These are phyloP conservation scores for Pyrenula aspistea DNA, from an alignment of 495 filamentous ascomycete species.

Conservation along the genomic window DNA sequence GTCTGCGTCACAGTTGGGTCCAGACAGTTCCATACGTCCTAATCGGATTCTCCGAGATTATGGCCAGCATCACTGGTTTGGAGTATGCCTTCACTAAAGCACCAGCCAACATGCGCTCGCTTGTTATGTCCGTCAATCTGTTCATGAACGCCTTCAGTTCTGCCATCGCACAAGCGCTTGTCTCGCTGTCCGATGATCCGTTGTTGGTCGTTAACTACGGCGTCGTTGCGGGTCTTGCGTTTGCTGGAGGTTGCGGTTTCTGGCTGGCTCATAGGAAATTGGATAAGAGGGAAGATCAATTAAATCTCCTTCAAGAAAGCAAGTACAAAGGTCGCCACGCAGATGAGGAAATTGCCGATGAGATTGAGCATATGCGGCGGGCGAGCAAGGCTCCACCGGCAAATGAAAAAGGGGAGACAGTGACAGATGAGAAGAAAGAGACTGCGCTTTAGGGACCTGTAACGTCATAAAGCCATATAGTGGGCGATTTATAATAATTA, in stretches of 20 bases:
- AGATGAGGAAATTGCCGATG: neutral
- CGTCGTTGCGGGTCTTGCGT: slow-evolving; percentile 47
- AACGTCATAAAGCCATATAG: too few species aligned
- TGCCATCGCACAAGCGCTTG: slow-evolving; percentile 58
- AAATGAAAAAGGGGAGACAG: too few species aligned
- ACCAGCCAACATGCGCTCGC: slow-evolving; percentile 62
- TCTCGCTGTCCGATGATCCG: slow-evolving; percentile 53
- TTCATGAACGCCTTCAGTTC: slow-evolving; percentile 60
- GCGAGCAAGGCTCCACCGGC: neutral
- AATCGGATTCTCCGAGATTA: slow-evolving; percentile 62
- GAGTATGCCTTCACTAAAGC: slow-evolving; percentile 75
- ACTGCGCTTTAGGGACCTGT: neutral
- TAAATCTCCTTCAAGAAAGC: slow-evolving; percentile 36
- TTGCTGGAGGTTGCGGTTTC: slow-evolving; percentile 47
- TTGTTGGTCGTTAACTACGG: slow-evolving; percentile 55
- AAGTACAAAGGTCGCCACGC: slow-evolving; percentile 13
- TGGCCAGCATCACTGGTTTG: slow-evolving; percentile 51
- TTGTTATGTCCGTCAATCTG: slow-evolving; percentile 55
- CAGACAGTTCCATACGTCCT: slow-evolving; percentile 55
- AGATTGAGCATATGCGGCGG: neutral
- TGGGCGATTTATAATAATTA: too few species aligned
- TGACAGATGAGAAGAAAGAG: neutral
- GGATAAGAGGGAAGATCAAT: slow-evolving; percentile 50
- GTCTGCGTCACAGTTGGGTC: slow-evolving; percentile 53
- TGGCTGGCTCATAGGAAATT: slow-evolving; percentile 46